Evolutionary conservation across 225 moss, liverwort and hornwort genomes (phyloP).

Genomic region (Antitrichia curtipendula): DNA sequence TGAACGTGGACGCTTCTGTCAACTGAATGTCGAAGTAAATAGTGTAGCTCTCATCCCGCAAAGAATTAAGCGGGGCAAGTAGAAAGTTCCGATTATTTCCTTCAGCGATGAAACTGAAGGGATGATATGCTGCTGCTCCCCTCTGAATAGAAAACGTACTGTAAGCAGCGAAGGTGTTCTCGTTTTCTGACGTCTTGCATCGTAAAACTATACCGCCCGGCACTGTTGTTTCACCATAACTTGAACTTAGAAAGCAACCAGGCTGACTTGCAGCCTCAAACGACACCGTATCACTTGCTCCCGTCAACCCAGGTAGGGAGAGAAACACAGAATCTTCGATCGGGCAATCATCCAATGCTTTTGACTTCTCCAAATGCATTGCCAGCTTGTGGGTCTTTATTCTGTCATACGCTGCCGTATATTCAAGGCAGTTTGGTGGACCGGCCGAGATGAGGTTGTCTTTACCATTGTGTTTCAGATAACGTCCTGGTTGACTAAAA

Average conservation of each 20-base stretch:
- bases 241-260: conserved; percentile 64
- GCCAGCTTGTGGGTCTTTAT: neutral
- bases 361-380: neutral
- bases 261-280: conserved; percentile 61
- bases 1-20: neutral
- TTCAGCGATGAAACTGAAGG: conserved; percentile 57
- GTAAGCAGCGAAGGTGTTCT: conserved; percentile 12
- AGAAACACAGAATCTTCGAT: conserved; percentile 29
- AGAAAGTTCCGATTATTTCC: conserved; percentile 49
- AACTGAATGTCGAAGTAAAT: conserved; percentile 57
- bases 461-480: conserved; percentile 56
- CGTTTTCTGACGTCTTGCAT: conserved; percentile 23
- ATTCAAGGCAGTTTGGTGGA: conserved; percentile 1
- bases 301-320: conserved; percentile 47
- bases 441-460: conserved; percentile 28
- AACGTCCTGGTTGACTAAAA: conserved; percentile 64
- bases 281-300: conserved; percentile 35
- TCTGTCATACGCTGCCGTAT: neutral
- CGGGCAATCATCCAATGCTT: neutral
- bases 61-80: conserved; percentile 60
- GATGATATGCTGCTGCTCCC: conserved; percentile 50
- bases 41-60: conserved; percentile 69
- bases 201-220: conserved; percentile 17
- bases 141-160: conserved; percentile 47
- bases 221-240: neutral